Evolutionary conservation across 2,329 filamentous ascomycete species (phyloP).

Genomic region (Talaromyces sp.): DNA sequence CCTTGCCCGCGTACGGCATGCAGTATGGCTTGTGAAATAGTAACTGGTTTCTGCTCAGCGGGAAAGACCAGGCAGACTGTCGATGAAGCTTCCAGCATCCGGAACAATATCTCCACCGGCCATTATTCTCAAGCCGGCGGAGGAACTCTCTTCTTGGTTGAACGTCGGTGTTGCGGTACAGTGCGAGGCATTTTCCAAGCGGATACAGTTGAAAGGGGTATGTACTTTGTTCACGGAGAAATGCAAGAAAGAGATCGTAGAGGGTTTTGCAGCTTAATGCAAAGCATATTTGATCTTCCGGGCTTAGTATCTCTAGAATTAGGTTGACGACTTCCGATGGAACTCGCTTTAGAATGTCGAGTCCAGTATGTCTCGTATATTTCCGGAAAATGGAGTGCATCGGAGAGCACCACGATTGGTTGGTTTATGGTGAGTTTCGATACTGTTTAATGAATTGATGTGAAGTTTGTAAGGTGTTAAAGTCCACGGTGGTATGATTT

Average conservation of each 20-base stretch:
- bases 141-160: background rate
- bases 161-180: background rate
- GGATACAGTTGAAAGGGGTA: background rate
- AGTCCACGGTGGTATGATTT: too few relatives aligned
- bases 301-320: background rate
- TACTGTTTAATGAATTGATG: too few relatives aligned
- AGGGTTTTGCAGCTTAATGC: background rate
- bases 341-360: background rate
- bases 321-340: background rate
- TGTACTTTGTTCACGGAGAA: background rate
- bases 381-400: too few relatives aligned
- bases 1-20: background rate
- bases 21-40: background rate
- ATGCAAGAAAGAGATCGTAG: background rate
- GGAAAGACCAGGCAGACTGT: background rate
- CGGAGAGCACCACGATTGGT: too few relatives aligned
- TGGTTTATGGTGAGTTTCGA: too few relatives aligned
- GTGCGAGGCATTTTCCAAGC: background rate
- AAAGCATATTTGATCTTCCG: background rate
- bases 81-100: background rate
- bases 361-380: too few relatives aligned
- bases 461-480: too few relatives aligned
- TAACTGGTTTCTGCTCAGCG: background rate
- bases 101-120: background rate
- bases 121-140: background rate